Evolutionary conservation across 164 flowering plant genomes (phyloP).

Genomic region (Macadamia integrifolia): DNA sequence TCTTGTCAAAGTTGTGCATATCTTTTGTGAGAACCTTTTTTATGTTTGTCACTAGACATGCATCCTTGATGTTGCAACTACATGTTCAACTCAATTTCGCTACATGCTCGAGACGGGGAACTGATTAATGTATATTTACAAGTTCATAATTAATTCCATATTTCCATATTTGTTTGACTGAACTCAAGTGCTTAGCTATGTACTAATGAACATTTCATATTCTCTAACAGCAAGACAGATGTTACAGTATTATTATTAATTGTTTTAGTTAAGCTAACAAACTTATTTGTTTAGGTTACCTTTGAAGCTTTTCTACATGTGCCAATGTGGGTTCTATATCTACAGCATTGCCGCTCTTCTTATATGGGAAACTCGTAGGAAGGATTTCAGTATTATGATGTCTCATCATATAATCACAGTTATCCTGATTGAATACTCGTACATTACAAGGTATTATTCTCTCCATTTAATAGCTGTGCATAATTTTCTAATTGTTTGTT

Average conservation of each 20-base stretch:
- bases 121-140: too few relatives aligned
- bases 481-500: too few relatives aligned
- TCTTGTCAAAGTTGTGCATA: too few relatives aligned
- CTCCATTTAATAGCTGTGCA: not conserved
- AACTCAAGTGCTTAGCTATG: not conserved
- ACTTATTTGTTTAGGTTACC: conserved; percentile 45
- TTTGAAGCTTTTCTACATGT: conserved; percentile 70
- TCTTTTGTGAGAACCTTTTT: too few relatives aligned
- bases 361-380: conserved; percentile 89
- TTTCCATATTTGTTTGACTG: not conserved
- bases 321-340: conserved; percentile 90
- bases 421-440: conserved; percentile 62
- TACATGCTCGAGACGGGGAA: too few relatives aligned
- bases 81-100: too few relatives aligned
- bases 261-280: not conserved
- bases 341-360: conserved; percentile 81
- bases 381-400: conserved; percentile 94
- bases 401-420: conserved; percentile 88
- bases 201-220: not conserved
- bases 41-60: too few relatives aligned
- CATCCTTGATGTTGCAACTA: too few relatives aligned
- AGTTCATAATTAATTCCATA: not conserved
- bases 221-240: not conserved
- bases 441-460: conserved; percentile 52
- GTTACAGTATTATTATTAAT: not conserved